A percentile compares a stretch with the other conserved stretches of the same genome.
Conservation (phyloP, 1,284 basidiomycete species). For the Fomitiporia mediterranea region DNA sequence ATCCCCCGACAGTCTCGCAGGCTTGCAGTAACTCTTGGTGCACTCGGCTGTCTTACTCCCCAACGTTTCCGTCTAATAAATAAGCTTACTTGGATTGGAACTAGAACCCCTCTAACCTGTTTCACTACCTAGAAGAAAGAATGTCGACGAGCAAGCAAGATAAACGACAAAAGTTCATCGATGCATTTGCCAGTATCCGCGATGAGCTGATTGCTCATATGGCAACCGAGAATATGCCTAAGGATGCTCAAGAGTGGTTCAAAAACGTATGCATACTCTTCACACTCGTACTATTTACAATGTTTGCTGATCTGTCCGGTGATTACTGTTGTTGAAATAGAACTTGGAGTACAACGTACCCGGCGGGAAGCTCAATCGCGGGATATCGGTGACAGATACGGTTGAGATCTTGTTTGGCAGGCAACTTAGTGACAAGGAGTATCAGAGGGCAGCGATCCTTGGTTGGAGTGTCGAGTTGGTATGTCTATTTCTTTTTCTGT, state of each 20-base stretch:
- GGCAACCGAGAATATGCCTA: slow-evolving; percentile 50
- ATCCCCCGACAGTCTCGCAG: neutral
- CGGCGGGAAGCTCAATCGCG: slow-evolving; percentile 95
- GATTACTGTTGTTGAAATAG: slow-evolving; percentile 48
- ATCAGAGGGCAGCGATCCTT: slow-evolving; percentile 83
- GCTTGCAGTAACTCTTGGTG: neutral
- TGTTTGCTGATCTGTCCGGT: neutral
- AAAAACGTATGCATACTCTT: slow-evolving; percentile 44
- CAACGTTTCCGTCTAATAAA: neutral
- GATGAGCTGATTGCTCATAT: slow-evolving; percentile 43
- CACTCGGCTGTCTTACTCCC: neutral
- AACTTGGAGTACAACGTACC: slow-evolving; percentile 94
- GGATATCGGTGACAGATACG: slow-evolving; percentile 92
- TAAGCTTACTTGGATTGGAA: neutral
- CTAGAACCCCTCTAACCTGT: no score
- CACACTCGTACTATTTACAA: neutral
- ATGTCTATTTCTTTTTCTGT: slow-evolving; percentile 31
- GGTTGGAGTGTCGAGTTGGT: slow-evolving; percentile 98
- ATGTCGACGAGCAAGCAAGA: slow-evolving; percentile 17
- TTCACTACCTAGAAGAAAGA: no score
- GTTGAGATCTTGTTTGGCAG: slow-evolving; percentile 83
- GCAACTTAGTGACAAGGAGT: slow-evolving; percentile 73
- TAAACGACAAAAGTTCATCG: slow-evolving; percentile 28
- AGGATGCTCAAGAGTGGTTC: slow-evolving; percentile 63
- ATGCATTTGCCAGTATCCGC: slow-evolving; percentile 29